Conservation (phyloP, 352 stramenopile species). For the Blastocystis sp. region DNA sequence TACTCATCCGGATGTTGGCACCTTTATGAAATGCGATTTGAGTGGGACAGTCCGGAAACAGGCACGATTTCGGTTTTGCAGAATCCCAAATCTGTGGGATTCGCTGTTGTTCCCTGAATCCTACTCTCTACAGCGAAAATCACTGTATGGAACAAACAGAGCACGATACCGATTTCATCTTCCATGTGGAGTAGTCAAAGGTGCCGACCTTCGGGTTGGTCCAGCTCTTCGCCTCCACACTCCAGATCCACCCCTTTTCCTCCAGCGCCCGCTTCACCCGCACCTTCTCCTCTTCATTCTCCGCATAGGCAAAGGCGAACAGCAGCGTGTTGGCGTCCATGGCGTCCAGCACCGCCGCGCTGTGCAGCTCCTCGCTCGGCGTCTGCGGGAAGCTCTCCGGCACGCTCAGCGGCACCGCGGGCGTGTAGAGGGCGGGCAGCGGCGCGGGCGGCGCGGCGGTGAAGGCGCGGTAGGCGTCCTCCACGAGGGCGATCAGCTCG, state of each 20-base stretch:
- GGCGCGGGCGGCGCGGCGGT: neutral
- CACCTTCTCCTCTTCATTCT: neutral
- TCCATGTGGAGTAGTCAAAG: slow-evolving; percentile 45
- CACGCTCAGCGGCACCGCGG: neutral
- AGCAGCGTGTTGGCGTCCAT: slow-evolving; percentile 11
- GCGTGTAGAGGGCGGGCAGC: neutral
- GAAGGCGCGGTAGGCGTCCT: neutral
- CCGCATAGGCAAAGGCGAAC: slow-evolving; percentile 32
- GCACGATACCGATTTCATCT: neutral
- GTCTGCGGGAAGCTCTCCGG: slow-evolving; percentile 50
- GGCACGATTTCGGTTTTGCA: too few relatives aligned
- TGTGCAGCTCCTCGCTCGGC: neutral
- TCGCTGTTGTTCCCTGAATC: neutral
- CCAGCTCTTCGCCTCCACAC: slow-evolving; percentile 1
- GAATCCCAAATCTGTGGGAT: too few relatives aligned
- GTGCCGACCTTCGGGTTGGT: neutral
- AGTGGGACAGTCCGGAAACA: slow-evolving; percentile 23
- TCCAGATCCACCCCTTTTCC: slow-evolving; percentile 52
- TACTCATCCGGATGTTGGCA: neutral
- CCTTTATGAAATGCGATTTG: neutral
- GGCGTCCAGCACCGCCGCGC: neutral
- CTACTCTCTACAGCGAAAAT: slow-evolving; percentile 28
- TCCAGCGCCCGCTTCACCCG: neutral
- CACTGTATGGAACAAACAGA: neutral
- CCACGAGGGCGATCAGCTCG: slow-evolving; percentile 30